These are phyloP conservation scores for Alternaria burnsii DNA, from an alignment of 2,329 filamentous ascomycete species.

Conservation along the genomic window DNA sequence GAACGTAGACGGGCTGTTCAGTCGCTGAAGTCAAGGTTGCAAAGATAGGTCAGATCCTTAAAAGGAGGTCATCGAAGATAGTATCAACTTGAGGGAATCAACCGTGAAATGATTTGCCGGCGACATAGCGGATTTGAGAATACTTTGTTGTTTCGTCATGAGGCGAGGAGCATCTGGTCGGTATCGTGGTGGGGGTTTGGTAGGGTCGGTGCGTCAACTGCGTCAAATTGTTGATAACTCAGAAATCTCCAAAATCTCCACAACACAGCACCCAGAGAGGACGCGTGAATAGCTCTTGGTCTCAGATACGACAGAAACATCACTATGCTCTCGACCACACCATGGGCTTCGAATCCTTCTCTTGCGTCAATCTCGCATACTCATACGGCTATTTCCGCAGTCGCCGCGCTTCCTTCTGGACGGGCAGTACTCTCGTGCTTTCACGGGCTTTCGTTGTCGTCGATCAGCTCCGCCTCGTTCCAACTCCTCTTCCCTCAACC, in stretches of 20 bases:
- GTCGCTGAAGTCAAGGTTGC: neutral
- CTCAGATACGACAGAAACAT: neutral
- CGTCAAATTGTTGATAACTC: neutral
- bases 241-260: neutral
- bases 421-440: neutral
- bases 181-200: neutral
- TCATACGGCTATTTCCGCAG: neutral
- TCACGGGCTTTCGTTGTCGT: neutral
- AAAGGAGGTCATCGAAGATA: neutral
- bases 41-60: neutral
- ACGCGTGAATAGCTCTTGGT: neutral
- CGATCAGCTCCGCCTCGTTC: too few relatives aligned
- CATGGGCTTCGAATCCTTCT: neutral
- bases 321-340: neutral
- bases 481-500: neutral
- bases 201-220: neutral
- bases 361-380: neutral
- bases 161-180: neutral
- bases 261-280: neutral
- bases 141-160: too few relatives aligned
- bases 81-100: neutral
- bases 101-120: neutral
- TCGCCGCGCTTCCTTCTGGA: neutral
- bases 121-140: neutral
- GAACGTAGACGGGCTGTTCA: neutral